phyloP scores from a whole-genome alignment of 2,329 filamentous ascomycete genomes.

The Colletotrichum euphorbiae region DNA sequence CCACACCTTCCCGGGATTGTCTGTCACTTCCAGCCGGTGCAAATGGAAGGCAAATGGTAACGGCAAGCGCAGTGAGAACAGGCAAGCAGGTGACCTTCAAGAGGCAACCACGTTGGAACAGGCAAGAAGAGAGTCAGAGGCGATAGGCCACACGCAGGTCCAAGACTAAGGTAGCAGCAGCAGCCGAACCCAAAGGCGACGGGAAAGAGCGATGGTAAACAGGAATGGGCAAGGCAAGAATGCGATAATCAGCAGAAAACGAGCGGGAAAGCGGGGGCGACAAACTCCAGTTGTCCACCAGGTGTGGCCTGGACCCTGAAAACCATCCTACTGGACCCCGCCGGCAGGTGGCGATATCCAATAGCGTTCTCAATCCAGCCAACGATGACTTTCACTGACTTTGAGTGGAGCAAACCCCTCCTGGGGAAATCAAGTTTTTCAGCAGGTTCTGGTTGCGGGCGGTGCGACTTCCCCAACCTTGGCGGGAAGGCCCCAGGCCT shows the following conservation, averaged over 20 bases:
- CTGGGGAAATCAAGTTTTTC: not conserved
- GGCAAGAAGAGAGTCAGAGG: not conserved
- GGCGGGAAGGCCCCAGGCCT: too few species aligned
- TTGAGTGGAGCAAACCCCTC: not conserved
- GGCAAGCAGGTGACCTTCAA: not conserved
- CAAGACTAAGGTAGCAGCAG: not conserved
- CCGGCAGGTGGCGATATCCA: constrained; percentile 3
- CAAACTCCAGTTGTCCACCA: too few species aligned
- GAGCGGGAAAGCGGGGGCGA: not conserved
- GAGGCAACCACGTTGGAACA: not conserved
- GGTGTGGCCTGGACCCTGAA: constrained; percentile 30
- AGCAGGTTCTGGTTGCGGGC: not conserved
- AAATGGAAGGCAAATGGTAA: too few species aligned
- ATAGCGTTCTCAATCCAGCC: not conserved
- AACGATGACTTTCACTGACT: not conserved
- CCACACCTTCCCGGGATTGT: too few species aligned
- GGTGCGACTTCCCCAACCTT: too few species aligned
- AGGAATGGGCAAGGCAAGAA: not conserved
- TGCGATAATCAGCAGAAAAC: constrained; percentile 9
- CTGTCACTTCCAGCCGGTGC: too few species aligned
- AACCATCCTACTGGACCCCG: not conserved
- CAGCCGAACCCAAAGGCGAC: too few species aligned
- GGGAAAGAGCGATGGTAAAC: too few species aligned
- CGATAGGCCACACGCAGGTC: not conserved
- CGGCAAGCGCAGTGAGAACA: not conserved